Evolutionary conservation across 176 grass and related monocot species (phyloP), one percentile per base, ranked within the genome.

Genomic region (Rhynchospora pubera): DNA sequence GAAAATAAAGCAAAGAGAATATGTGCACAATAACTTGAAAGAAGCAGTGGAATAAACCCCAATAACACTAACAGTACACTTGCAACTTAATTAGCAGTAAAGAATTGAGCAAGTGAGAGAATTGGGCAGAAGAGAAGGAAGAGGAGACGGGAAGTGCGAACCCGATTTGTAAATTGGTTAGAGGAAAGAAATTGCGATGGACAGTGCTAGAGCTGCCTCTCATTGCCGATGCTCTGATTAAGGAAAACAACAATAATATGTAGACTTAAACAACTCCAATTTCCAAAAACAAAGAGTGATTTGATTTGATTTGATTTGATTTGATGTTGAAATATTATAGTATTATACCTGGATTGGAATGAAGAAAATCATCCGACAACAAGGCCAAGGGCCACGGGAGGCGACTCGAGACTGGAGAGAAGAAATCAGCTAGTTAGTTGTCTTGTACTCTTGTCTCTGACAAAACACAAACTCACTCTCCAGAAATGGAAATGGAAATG

Each of bases 121-220:
- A 24, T 13, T 16, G 2, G 34, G 43, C 57, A 82, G 42, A 53
- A n/a, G n/a, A n/a, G n/a, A n/a, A n/a, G n/a, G n/a, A n/a, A n/a
- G 5, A 7, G 42, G 1, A 28, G 16, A 5, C 1, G 19, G n/a
- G 48, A 10, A 1, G 58, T 83, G 28, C 65, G 9, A 84, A 97
- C 94, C 94, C 91, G 75, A 97, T 97, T 84, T 97, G 94, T 86
- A 97, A 65, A 82, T 84, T 97, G 16, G 91, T 97, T 10, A 97
- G 94, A 42, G 89, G 89, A 78, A 94, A 97, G 90, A 97, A 97
- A 84, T 89, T 86, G 61, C 90, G 86, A 78, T 85, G 79, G 53
- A 66, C 79, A 80, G 76, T 60, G 66, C 26, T 70, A 46, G 8
- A 66, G 39, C 80, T 84, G 43, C 85, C 77, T 6, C 82, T 85